phyloP scores from a whole-genome alignment of 257 asterid genomes.

The Forsythia viridissima region DNA sequence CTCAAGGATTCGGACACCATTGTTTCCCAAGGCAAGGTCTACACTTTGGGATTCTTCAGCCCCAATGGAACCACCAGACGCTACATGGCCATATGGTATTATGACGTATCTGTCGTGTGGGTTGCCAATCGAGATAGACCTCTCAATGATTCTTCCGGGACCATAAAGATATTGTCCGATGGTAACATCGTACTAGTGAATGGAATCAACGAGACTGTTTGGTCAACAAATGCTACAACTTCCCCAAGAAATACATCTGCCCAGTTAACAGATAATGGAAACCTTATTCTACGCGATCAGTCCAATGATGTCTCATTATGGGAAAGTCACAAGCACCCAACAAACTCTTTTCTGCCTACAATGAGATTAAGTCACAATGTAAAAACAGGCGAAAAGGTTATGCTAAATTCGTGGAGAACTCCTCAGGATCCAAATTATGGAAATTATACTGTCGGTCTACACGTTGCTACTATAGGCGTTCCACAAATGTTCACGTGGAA shows the following conservation, averaged over 20 bases:
- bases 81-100: neutral
- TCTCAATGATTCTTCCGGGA: conserved; percentile 32
- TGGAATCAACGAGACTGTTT: conserved; percentile 24
- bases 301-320: conserved; percentile 24
- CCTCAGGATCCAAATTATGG: conserved; percentile 39
- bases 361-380: conserved; percentile 29
- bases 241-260: conserved; percentile 27
- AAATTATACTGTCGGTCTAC: conserved; percentile 11
- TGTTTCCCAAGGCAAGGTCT: no score
- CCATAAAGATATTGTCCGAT: conserved; percentile 25
- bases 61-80: neutral
- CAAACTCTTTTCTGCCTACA: conserved; percentile 23
- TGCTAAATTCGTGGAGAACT: conserved; percentile 39
- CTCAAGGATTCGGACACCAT: no score
- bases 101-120: conserved; percentile 23
- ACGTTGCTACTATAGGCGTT: neutral
- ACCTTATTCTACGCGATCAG: conserved; percentile 33
- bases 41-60: no score
- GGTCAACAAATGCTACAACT: conserved; percentile 33
- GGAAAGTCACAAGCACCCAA: conserved; percentile 37
- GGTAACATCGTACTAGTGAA: conserved; percentile 38
- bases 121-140: conserved; percentile 42
- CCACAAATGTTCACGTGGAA: conserved; percentile 31
- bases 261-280: conserved; percentile 37
- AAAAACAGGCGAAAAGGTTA: neutral